Conservation (phyloP, 257 asterid species). For the Jacaranda mimosifolia region DNA sequence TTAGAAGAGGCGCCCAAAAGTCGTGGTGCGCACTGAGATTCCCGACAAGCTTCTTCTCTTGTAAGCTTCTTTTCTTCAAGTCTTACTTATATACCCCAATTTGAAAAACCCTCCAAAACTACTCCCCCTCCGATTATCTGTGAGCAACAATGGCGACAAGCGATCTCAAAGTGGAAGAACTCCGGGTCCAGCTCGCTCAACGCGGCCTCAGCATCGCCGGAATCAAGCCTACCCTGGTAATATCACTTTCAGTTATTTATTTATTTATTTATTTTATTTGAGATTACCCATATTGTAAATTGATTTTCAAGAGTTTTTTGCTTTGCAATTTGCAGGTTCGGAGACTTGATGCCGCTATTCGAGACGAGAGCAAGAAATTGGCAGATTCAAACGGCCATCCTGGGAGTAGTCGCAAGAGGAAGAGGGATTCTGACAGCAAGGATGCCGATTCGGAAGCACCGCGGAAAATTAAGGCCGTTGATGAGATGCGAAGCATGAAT, state of each 20-base stretch:
- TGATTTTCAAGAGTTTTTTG: background rate
- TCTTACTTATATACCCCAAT: constrained; percentile 18
- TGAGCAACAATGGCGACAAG: constrained; percentile 54
- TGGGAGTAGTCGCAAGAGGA: constrained; percentile 54
- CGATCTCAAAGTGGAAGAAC: constrained; percentile 70
- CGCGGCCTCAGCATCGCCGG: constrained; percentile 87
- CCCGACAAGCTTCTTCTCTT: constrained; percentile 37
- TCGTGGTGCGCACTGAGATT: constrained; percentile 47
- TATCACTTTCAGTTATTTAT: background rate
- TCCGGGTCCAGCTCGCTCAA: constrained; percentile 65
- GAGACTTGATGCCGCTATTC: constrained; percentile 70
- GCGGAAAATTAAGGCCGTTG: constrained; percentile 54
- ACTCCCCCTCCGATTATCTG: background rate
- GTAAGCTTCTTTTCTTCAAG: constrained; percentile 35
- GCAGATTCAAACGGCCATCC: constrained; percentile 34
- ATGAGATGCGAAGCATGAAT: constrained; percentile 62
- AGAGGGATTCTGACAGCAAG: constrained; percentile 47
- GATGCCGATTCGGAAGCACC: constrained; percentile 49
- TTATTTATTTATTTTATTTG: background rate
- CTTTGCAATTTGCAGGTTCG: constrained; percentile 53
- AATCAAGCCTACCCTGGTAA: constrained; percentile 69
- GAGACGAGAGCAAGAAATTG: constrained; percentile 50
- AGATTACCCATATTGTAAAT: no score
- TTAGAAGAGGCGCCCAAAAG: constrained; percentile 29
- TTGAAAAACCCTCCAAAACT: constrained; percentile 21